These are phyloP conservation scores for Claviceps paspali DNA, from an alignment of 2,329 filamentous ascomycete species.

Conservation along the genomic window DNA sequence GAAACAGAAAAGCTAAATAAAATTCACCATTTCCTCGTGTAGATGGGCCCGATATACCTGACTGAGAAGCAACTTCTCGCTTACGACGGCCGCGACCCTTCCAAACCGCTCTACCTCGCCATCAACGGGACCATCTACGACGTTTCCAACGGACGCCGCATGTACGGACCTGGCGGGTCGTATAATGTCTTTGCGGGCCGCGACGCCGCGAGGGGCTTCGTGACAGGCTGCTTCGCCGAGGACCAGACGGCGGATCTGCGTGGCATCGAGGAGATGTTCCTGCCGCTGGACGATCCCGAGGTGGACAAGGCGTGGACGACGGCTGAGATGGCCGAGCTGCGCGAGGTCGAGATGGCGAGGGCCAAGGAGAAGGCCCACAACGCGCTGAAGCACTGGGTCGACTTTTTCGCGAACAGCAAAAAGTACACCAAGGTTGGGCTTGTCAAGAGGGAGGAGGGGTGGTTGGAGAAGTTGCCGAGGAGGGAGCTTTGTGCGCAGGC, in stretches of 20 bases:
- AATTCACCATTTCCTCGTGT: not conserved
- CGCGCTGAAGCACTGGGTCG: slow-evolving; percentile 64
- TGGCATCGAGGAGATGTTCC: slow-evolving; percentile 75
- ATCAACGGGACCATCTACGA: slow-evolving; percentile 82
- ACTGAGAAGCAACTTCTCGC: slow-evolving; percentile 58
- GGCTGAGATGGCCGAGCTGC: slow-evolving; percentile 35
- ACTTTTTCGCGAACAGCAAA: slow-evolving; percentile 64
- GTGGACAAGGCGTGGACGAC: slow-evolving; percentile 44
- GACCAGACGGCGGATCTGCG: slow-evolving; percentile 74
- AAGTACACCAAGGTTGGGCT: slow-evolving; percentile 72
- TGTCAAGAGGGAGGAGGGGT: slow-evolving; percentile 46
- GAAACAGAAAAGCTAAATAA: too few species aligned
- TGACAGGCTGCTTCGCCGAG: slow-evolving; percentile 83
- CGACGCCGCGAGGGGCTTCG: slow-evolving; percentile 76
- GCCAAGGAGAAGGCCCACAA: slow-evolving; percentile 52
- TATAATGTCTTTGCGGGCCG: slow-evolving; percentile 78
- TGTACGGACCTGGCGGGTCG: slow-evolving; percentile 72
- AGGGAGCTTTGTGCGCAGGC: slow-evolving; percentile 58
- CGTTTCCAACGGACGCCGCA: slow-evolving; percentile 49
- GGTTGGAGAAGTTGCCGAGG: slow-evolving; percentile 45
- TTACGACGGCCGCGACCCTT: slow-evolving; percentile 64
- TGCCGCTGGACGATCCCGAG: slow-evolving; percentile 46
- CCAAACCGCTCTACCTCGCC: slow-evolving; percentile 74
- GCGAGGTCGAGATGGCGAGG: slow-evolving; percentile 46
- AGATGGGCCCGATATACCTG: slow-evolving; percentile 49